These are phyloP conservation scores for Globisporangium splendens DNA, from an alignment of 352 stramenopile genomes.

Conservation along the genomic window DNA sequence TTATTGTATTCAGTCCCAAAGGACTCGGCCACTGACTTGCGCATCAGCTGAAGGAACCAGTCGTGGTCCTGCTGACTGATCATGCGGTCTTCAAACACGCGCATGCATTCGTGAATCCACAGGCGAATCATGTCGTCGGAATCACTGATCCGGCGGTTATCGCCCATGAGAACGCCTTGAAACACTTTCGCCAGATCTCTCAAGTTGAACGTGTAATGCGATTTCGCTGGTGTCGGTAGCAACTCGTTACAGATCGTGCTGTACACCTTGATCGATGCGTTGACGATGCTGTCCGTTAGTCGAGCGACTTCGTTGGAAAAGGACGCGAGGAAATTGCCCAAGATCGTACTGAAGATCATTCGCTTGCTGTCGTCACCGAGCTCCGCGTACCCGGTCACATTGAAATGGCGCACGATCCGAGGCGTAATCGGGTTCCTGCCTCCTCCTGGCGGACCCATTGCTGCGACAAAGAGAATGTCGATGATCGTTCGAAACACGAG, in stretches of 20 bases:
- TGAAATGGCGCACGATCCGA: constrained; percentile 91
- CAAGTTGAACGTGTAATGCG: constrained; percentile 96
- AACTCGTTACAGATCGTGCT: constrained; percentile 88
- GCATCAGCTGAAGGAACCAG: constrained; percentile 86
- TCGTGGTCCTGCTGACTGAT: constrained; percentile 88
- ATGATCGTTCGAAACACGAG: constrained; percentile 88
- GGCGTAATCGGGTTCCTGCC: constrained; percentile 90
- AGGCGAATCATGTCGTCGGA: constrained; percentile 75
- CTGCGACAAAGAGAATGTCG: constrained; percentile 86
- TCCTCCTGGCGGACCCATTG: constrained; percentile 91
- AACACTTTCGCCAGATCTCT: constrained; percentile 93
- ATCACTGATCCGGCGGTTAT: constrained; percentile 65
- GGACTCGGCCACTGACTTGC: constrained; percentile 57
- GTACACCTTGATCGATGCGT: constrained; percentile 89
- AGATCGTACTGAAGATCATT: constrained; percentile 92
- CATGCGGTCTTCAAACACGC: constrained; percentile 95
- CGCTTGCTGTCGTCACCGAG: constrained; percentile 87
- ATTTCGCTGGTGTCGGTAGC: constrained; percentile 92
- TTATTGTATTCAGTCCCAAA: constrained; percentile 84
- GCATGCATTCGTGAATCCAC: constrained; percentile 92
- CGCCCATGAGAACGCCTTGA: constrained; percentile 88
- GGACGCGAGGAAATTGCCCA: constrained; percentile 77
- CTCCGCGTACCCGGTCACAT: constrained; percentile 91
- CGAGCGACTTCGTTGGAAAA: constrained; percentile 52
- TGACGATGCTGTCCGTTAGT: constrained; percentile 69